Evolutionary conservation across 495 filamentous ascomycete genomes (phyloP), one percentile per base, ranked within the genome.

Genomic region (Tuber microsphaerosporum): DNA sequence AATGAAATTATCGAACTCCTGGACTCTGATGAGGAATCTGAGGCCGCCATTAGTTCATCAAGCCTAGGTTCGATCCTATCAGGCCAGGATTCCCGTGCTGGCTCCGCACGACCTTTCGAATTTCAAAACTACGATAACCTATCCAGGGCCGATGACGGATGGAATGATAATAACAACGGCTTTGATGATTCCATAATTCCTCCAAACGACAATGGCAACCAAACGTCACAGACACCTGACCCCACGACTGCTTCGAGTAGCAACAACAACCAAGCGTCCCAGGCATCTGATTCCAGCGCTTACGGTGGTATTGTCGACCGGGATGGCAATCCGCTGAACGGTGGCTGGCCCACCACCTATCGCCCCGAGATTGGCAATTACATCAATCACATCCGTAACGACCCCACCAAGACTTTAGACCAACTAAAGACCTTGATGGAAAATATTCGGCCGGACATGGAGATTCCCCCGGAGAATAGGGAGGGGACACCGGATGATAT

Each of bases 401-500:
- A 92, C 78, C 87, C 89, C 1, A 86, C 87, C 37, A 87, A 90
- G 73, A 89, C 87, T 3, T 82, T 86, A 56, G 85, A 91, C 26
- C 91, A 93, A 77, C 90, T 94, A 71, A 88, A 90, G 75, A 84
- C 88, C 14, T 81, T 94, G 19, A 84, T 94, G 48, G 88, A 89
- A 17, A 92, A 92, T 70, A 93, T 94, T 74, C 88, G 90, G 44
- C 90, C 92, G 20, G 92, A 93, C 80, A 87, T 88, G 75, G 90
- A 93, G 2, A 85, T 92, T 9, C 88, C 90, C 0, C 85, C 85
- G 39, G 87, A 90, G 74, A 86, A 90, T 73, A 86, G 90, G 16
- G 90, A 92, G 74, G 90, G 89, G n/a, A 95, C 92, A 0, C 94
- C 94, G 0, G 86, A 87, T 34, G 90, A 87, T 5, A 88, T 97